These are phyloP conservation scores for Diaporthe citriasiana DNA, from an alignment of 2,329 filamentous ascomycete species.

Conservation along the genomic window DNA sequence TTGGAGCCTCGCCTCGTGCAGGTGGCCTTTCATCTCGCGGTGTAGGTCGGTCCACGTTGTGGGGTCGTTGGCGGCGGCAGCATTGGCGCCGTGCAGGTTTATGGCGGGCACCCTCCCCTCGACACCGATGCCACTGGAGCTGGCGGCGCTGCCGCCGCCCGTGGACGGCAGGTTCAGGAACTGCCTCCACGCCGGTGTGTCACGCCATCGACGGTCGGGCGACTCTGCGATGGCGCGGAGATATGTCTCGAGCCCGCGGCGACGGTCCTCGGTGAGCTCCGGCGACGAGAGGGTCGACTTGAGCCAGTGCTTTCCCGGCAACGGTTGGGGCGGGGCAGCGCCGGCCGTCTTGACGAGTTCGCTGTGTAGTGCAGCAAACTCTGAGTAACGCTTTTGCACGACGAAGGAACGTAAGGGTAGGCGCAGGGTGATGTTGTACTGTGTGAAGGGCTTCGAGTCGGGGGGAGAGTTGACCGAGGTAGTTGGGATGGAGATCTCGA, in stretches of 20 bases:
- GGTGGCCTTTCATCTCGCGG: conserved; percentile 77
- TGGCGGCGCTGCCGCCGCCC: conserved; percentile 61
- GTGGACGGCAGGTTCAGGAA: conserved; percentile 79
- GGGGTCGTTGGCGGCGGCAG: conserved; percentile 67
- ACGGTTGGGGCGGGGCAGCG: conserved; percentile 73
- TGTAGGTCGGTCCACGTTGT: conserved; percentile 84
- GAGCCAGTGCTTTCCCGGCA: conserved; percentile 84
- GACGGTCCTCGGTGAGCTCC: conserved; percentile 79
- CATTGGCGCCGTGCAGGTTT: conserved; percentile 54
- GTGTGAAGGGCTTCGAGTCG: conserved; percentile 77
- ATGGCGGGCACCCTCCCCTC: conserved; percentile 52
- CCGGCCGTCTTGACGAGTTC: conserved; percentile 72
- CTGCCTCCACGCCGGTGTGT: conserved; percentile 78
- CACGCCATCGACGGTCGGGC: conserved; percentile 82
- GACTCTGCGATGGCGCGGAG: conserved; percentile 79
- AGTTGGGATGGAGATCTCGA: conserved; percentile 77
- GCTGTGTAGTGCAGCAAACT: conserved; percentile 78
- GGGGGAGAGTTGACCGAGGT: conserved; percentile 67
- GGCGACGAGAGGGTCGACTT: conserved; percentile 78
- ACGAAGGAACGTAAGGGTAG: conserved; percentile 83
- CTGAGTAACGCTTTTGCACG: conserved; percentile 85
- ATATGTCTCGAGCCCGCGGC: conserved; percentile 77
- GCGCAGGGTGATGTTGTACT: conserved; percentile 83
- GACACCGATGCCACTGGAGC: conserved; percentile 57
- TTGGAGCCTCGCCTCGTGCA: conserved; percentile 76